These are phyloP conservation scores for Colletotrichum theobromicola DNA, from an alignment of 2,329 filamentous ascomycete species.

Conservation along the genomic window DNA sequence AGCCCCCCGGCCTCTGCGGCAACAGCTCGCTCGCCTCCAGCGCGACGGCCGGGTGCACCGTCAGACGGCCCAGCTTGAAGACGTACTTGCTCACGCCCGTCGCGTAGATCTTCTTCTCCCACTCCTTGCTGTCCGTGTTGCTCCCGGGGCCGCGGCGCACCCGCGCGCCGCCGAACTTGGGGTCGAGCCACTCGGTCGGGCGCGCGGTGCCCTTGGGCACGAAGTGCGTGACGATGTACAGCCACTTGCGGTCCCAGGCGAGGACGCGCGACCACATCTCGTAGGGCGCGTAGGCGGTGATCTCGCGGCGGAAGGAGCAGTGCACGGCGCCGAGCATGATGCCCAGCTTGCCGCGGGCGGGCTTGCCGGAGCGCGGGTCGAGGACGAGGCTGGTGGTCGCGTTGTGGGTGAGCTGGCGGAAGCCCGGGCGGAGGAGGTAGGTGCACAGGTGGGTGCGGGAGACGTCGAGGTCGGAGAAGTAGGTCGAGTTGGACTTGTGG, in stretches of 20 bases:
- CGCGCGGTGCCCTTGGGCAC: slow-evolving; percentile 65
- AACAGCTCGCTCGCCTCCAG: slow-evolving; percentile 75
- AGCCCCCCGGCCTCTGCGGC: slow-evolving; percentile 73
- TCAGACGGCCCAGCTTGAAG: slow-evolving; percentile 81
- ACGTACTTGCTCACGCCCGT: slow-evolving; percentile 82
- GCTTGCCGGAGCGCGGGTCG: slow-evolving; percentile 50
- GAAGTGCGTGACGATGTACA: slow-evolving; percentile 78
- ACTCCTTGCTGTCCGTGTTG: slow-evolving; percentile 48
- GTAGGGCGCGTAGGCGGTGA: slow-evolving; percentile 70
- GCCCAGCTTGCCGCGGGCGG: slow-evolving; percentile 58
- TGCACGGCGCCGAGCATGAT: slow-evolving; percentile 76
- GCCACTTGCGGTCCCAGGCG: slow-evolving; percentile 82
- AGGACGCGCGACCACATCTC: slow-evolving; percentile 77
- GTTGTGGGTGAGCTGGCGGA: slow-evolving; percentile 57
- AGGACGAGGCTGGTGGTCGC: slow-evolving; percentile 53
- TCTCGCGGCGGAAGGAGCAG: slow-evolving; percentile 77
- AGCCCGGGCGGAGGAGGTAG: slow-evolving; percentile 66
- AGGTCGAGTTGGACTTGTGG: slow-evolving; percentile 84
- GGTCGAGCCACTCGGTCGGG: slow-evolving; percentile 59
- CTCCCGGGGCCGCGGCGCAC: slow-evolving; percentile 7
- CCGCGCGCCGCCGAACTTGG: slow-evolving; percentile 43
- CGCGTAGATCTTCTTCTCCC: slow-evolving; percentile 71
- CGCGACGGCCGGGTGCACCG: slow-evolving; percentile 80
- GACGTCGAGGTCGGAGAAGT: slow-evolving; percentile 86
- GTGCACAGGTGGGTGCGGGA: slow-evolving; percentile 82